Evolutionary conservation across 179 eudicot genomes (phyloP), one percentile per base, ranked within the genome.

Genomic region (Actinidia arguta): DNA sequence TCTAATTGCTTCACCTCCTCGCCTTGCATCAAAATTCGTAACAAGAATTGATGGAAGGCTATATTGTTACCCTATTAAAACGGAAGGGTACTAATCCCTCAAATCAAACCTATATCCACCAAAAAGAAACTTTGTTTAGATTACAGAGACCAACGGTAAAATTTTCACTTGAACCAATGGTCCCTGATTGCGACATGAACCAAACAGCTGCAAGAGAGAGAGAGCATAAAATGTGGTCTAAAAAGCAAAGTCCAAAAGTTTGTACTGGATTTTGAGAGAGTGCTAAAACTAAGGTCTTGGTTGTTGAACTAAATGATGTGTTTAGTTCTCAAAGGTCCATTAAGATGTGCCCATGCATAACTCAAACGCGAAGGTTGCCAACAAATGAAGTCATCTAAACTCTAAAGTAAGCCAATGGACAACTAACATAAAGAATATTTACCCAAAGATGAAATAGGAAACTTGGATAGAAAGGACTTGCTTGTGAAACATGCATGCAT

Each of bases 391-490:
- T 20, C n/a, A n/a, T n/a, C n/a, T n/a, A n/a, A n/a, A n/a, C 17
- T 6, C 27, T 24, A 42, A 69, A 20, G 55, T n/a, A n/a, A n/a
- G 75, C 36, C 20, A 46, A 44, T 70, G 54, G 11, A 71, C 8
- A 9, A 71, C 73, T 42, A 69, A n/a, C 16, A 5, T 8, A 18
- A n/a, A 44, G 39, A 42, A 68, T 31, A 44, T 18, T 46, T 70
- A n/a, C 54, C 52, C 52, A n/a, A 71, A n/a, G 14, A 71, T 10
- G 22, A 71, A 48, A 18, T 14, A 17, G 31, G 9, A 10, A 22
- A 71, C 75, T n/a, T 44, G 24, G 39, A 18, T 71, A 36, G 75
- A 70, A 44, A 46, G 44, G 75, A 20, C 27, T 70, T 70, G 52
- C 54, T 70, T 20, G 54, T 70, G 16, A 47, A 71, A 71, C 16